Evolutionary conservation across 805 yeast genomes (phyloP).

Genomic region (Nematodospora valgi): DNA sequence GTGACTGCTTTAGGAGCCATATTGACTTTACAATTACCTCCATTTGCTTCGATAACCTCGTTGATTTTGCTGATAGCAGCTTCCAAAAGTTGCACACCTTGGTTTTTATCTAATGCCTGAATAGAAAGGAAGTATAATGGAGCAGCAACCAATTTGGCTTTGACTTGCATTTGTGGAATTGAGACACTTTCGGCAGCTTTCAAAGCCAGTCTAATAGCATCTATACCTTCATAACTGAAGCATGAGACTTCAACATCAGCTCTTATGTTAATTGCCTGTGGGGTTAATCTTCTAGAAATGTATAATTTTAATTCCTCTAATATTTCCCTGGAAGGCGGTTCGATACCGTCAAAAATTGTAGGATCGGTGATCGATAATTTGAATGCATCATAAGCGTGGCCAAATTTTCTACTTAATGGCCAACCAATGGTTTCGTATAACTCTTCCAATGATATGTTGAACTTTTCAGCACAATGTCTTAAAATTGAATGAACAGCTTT

Average conservation of each 20-base stretch:
- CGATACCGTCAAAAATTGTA: slow-evolving; percentile 76
- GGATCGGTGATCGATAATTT: slow-evolving; percentile 93
- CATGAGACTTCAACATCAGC: slow-evolving; percentile 99
- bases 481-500: slow-evolving; percentile 98
- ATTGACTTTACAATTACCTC: slow-evolving; percentile 86
- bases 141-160: slow-evolving; percentile 95
- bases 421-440: slow-evolving; percentile 90
- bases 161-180: slow-evolving; percentile 82
- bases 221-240: slow-evolving; percentile 95
- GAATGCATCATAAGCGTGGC: slow-evolving; percentile 97
- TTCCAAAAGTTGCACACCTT: slow-evolving; percentile 77
- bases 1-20: slow-evolving; percentile 99
- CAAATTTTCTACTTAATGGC: slow-evolving; percentile 94
- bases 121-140: slow-evolving; percentile 93
- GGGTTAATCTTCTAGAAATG: slow-evolving; percentile 91
- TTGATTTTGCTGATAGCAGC: slow-evolving; percentile 76
- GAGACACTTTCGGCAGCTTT: slow-evolving; percentile 80
- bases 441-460: slow-evolving; percentile 78
- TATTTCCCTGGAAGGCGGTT: slow-evolving; percentile 68
- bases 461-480: slow-evolving; percentile 97
- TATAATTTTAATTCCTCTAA: slow-evolving; percentile 82
- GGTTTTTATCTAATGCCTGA: slow-evolving; percentile 86
- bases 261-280: slow-evolving; percentile 95
- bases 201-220: slow-evolving; percentile 89
- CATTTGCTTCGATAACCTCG: slow-evolving; percentile 64